Conservation (phyloP, 441 rosid species). For the Hura crepitans region DNA sequence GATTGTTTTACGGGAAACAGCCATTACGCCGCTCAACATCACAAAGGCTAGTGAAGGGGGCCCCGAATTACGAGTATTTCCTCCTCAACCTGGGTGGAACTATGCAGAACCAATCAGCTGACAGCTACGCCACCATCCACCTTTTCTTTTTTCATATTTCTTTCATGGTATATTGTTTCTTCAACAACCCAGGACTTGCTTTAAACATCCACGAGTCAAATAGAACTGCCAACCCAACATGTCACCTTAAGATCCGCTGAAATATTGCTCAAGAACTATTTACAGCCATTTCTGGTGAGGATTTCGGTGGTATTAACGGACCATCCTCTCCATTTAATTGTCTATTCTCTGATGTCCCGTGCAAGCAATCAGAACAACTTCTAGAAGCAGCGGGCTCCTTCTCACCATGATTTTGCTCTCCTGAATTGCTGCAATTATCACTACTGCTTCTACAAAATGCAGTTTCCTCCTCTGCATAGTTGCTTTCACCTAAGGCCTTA, state of each 20-base stretch:
- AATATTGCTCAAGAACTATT: slow-evolving; percentile 61
- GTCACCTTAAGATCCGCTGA: slow-evolving; percentile 8
- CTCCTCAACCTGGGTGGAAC: slow-evolving; percentile 26
- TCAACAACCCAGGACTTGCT: slow-evolving; percentile 16
- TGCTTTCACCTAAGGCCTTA: slow-evolving; percentile 37
- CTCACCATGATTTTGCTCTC: slow-evolving; percentile 53
- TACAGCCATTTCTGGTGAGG: slow-evolving; percentile 92
- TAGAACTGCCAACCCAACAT: slow-evolving; percentile 22
- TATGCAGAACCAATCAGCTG: slow-evolving; percentile 24
- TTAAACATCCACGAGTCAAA: slow-evolving; percentile 26
- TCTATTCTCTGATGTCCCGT: slow-evolving; percentile 50
- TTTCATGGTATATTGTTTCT: slow-evolving; percentile 1
- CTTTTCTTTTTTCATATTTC: slow-evolving; percentile 18
- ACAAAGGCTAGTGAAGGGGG: slow-evolving; percentile 19
- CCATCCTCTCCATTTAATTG: slow-evolving; percentile 68
- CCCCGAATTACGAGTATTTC: slow-evolving; percentile 19
- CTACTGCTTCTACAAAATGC: slow-evolving; percentile 33
- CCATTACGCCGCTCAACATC: slow-evolving; percentile 28
- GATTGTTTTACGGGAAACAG: slow-evolving; percentile 32
- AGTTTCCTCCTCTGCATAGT: slow-evolving; percentile 32
- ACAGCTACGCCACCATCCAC: slow-evolving; percentile 11
- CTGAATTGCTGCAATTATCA: slow-evolving; percentile 38
- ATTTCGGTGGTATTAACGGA: slow-evolving; percentile 56
- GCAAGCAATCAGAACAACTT: slow-evolving; percentile 53
- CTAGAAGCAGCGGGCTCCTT: slow-evolving; percentile 43